Percentiles rank a stretch among this genome's conserved stretches.
These are phyloP conservation scores for Populus pruinosa DNA, from an alignment of 345 rosid species.

Conservation along the genomic window DNA sequence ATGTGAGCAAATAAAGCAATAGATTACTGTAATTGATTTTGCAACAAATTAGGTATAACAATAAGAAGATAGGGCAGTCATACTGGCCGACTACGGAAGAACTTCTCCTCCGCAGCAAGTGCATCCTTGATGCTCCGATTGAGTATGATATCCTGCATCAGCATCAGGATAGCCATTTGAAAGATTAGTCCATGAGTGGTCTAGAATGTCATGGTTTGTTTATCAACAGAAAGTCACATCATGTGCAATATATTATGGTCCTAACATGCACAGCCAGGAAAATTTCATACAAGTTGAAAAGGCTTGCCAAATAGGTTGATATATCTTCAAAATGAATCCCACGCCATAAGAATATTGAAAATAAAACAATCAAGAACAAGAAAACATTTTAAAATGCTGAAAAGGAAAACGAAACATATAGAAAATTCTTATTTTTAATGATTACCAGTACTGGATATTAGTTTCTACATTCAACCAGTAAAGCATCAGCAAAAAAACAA, in stretches of 20 bases:
- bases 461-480: neutral
- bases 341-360: neutral
- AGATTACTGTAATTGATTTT: neutral
- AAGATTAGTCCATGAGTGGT: neutral
- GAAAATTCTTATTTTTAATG: neutral
- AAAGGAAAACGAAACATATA: neutral
- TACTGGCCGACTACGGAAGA: conserved; percentile 92
- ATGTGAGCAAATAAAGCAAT: neutral
- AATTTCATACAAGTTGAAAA: neutral
- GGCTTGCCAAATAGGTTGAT: neutral
- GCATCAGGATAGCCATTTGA: conserved; percentile 1
- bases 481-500: neutral
- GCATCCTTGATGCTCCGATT: conserved; percentile 95
- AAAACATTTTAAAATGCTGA: neutral
- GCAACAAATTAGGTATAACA: conserved; percentile 9
- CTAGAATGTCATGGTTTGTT: neutral
- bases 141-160: conserved; percentile 65
- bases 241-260: neutral
- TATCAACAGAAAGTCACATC: neutral
- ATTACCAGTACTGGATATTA: neutral
- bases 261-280: neutral
- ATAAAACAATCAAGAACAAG: neutral
- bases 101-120: conserved; percentile 81
- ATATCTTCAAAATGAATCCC: neutral
- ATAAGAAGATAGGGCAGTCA: conserved; percentile 24